These are phyloP conservation scores for Medicago ruthenica DNA, from an alignment of 306 rosid genomes.

Conservation along the genomic window DNA sequence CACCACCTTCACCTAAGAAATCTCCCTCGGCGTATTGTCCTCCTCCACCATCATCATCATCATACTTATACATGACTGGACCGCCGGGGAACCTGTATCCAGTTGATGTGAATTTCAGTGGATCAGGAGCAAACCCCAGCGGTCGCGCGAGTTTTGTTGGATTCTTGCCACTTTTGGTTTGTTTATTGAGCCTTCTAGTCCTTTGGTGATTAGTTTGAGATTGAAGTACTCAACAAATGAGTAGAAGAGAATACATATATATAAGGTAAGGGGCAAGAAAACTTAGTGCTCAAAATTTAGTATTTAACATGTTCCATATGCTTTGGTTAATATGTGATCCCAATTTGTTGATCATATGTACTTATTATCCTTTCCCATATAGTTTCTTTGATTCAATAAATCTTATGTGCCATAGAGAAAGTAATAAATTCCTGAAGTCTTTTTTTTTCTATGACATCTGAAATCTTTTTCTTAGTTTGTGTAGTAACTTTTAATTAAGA, in stretches of 20 bases:
- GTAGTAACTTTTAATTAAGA: neutral
- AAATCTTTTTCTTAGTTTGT: too few species aligned
- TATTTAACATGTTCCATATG: constrained; percentile 9
- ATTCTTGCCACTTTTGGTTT: constrained; percentile 38
- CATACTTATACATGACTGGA: constrained; percentile 42
- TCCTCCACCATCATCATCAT: constrained; percentile 47
- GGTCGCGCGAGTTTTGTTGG: neutral
- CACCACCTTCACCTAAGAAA: constrained; percentile 56
- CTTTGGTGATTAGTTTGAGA: constrained; percentile 38
- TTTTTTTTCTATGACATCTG: neutral
- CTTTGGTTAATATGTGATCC: constrained; percentile 35
- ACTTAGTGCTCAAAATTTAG: constrained; percentile 26
- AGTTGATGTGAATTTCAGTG: constrained; percentile 43
- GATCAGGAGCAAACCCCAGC: constrained; percentile 11
- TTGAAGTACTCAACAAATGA: neutral
- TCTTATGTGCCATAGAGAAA: neutral
- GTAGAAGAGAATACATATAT: constrained; percentile 5
- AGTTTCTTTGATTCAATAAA: neutral
- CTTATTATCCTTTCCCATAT: neutral
- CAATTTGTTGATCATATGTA: constrained; percentile 19
- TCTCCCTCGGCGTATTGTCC: constrained; percentile 43
- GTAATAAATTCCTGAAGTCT: neutral
- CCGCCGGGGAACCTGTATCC: constrained; percentile 57
- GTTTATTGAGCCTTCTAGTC: constrained; percentile 30
- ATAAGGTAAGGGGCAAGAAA: constrained; percentile 27